Evolutionary conservation across 169 alveolate species (phyloP), one percentile per base, ranked within the genome.

Genomic region (Theileria luwenshuni): DNA sequence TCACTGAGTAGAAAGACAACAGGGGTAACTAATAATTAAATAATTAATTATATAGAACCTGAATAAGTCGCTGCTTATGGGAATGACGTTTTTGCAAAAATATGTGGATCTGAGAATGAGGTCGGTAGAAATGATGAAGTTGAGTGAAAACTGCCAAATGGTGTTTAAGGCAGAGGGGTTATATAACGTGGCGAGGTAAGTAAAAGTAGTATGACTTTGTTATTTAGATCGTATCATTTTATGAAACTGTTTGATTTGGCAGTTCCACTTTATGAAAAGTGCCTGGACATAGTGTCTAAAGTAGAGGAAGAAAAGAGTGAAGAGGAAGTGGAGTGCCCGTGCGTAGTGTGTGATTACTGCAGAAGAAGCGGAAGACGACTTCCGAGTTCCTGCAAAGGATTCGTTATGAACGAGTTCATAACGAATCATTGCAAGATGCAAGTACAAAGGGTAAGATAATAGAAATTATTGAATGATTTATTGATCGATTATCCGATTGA

Each of bases 101-200:
- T 49, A 69, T 52, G 41, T 74, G 25, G 59, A 61, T 38, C 64
- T 79, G 38, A 38, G 87, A 7, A 79, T 72, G 60, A 30, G 15
- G 19, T 56, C 27, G 32, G 65, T 21, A 17, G 42, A 68, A 2
- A 27, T 27, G 5, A 61, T 58, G 64, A 33, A 42, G 43, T 51
- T 68, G 35, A 32, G 61, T 0, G 77, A 74, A 30, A 62, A 70
- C 27, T 61, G 73, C 49, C 28, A 49, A 10, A 72, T 17, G 33
- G 60, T 74, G 30, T 74, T 60, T 45, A 19, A 19, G 41, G 89
- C 89, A 3, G 89, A 81, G 72, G 60, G 68, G 47, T 30, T 38
- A 33, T 81, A 81, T 52, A 81, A 81, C 48, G 32, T 81, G 43
- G 89, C 77, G 21, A 81, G 89, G 89, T 81, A 67, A n/a, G 69